Percentiles rank a stretch among this genome's conserved stretches.
Conservation (phyloP, 129 eudicot species). For the Escallonia herrerae region DNA sequence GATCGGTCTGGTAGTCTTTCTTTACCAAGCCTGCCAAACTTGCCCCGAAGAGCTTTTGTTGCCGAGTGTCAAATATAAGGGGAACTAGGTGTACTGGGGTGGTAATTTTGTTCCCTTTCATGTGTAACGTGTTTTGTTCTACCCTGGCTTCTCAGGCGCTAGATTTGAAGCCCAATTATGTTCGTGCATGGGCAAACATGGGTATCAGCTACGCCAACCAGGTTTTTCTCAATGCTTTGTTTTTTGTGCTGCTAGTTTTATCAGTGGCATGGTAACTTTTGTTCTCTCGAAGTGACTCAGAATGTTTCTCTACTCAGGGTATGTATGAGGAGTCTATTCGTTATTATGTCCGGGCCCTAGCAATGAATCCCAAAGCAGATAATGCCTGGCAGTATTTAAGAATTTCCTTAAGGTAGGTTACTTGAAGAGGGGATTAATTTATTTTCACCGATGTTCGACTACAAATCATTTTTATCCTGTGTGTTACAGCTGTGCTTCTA, state of each 20-base stretch:
- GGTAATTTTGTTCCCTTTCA: not conserved
- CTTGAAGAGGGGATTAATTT: not conserved
- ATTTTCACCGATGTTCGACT: not conserved
- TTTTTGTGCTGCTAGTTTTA: not conserved
- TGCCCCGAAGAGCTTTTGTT: too few relatives aligned
- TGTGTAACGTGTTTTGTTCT: slow-evolving; percentile 1
- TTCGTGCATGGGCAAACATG: slow-evolving; percentile 99
- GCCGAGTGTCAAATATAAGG: too few relatives aligned
- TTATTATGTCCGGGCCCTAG: slow-evolving; percentile 86
- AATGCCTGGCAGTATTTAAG: slow-evolving; percentile 98
- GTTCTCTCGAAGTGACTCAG: not conserved
- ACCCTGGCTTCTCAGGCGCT: slow-evolving; percentile 54
- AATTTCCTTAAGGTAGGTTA: slow-evolving; percentile 70
- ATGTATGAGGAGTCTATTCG: slow-evolving; percentile 97
- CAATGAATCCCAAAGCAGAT: slow-evolving; percentile 98
- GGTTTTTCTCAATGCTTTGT: slow-evolving; percentile 29
- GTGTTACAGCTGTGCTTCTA: slow-evolving; percentile 72
- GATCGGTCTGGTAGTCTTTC: too few relatives aligned
- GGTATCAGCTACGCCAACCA: slow-evolving; percentile 98
- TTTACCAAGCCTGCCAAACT: too few relatives aligned
- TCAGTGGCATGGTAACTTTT: too few relatives aligned
- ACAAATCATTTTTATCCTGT: not conserved
- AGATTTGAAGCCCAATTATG: slow-evolving; percentile 92
- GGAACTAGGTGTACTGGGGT: too few relatives aligned
- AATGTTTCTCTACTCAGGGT: slow-evolving; percentile 44